Evolutionary conservation across 306 rosid species (phyloP).

Genomic region (Ammopiptanthus mongolicus): DNA sequence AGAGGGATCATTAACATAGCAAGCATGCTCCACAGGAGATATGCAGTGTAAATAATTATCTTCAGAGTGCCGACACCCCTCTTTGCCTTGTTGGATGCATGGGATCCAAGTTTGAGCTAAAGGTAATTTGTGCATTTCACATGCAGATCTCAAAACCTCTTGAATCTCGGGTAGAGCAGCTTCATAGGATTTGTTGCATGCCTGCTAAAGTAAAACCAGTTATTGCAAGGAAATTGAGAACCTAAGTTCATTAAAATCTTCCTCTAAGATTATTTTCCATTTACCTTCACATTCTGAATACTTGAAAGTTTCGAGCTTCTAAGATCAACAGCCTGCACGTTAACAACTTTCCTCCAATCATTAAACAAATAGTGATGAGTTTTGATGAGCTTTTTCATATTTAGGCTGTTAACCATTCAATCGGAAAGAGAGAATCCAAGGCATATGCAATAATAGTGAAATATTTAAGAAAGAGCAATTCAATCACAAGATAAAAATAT

Average conservation of each 20-base stretch:
- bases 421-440: not conserved
- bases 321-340: slow-evolving; percentile 86
- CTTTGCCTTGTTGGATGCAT: slow-evolving; percentile 74
- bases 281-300: slow-evolving; percentile 57
- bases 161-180: slow-evolving; percentile 74
- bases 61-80: slow-evolving; percentile 75
- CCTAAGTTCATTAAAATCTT: slow-evolving; percentile 2
- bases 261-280: not conserved
- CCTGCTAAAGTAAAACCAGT: slow-evolving; percentile 44
- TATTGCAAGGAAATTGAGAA: slow-evolving; percentile 18
- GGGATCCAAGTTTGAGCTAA: slow-evolving; percentile 92
- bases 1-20: slow-evolving; percentile 59
- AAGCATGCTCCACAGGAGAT: slow-evolving; percentile 90
- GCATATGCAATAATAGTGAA: slow-evolving; percentile 17
- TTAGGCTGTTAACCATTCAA: not conserved
- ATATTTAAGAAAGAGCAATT: not conserved
- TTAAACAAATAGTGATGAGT: slow-evolving; percentile 16
- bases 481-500: slow-evolving; percentile 7
- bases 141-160: slow-evolving; percentile 68
- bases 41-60: slow-evolving; percentile 66
- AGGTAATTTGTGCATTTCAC: slow-evolving; percentile 76
- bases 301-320: slow-evolving; percentile 50
- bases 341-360: slow-evolving; percentile 29
- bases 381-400: not conserved
- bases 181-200: slow-evolving; percentile 41